Conservation (phyloP, 2,329 filamentous ascomycete species). For the Paecilomyces sp. region DNA sequence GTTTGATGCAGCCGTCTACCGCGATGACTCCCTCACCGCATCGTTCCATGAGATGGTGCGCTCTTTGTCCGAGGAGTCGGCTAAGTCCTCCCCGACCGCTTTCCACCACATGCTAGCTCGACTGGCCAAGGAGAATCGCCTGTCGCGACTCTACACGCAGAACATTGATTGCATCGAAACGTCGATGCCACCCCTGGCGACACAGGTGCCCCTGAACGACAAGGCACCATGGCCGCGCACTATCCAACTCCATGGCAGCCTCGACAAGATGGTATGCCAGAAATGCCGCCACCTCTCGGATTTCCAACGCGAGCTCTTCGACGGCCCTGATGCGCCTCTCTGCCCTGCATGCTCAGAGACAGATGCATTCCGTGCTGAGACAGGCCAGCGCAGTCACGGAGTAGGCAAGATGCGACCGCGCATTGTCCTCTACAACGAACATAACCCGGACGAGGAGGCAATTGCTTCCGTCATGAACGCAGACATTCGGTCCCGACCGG, state of each 20-base stretch:
- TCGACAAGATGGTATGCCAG: slow-evolving; percentile 94
- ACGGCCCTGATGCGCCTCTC: slow-evolving; percentile 73
- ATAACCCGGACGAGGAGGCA: slow-evolving; percentile 91
- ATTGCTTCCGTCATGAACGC: slow-evolving; percentile 86
- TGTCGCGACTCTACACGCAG: slow-evolving; percentile 88
- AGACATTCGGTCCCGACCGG: slow-evolving; percentile 77
- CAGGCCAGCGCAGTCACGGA: slow-evolving; percentile 86
- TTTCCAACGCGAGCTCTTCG: slow-evolving; percentile 73
- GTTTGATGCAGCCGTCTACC: slow-evolving; percentile 96
- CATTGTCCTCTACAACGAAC: slow-evolving; percentile 96
- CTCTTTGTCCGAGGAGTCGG: slow-evolving; percentile 71
- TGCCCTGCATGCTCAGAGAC: slow-evolving; percentile 68
- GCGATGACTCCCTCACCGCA: slow-evolving; percentile 77
- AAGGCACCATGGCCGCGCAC: slow-evolving; percentile 92
- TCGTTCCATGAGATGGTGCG: slow-evolving; percentile 97
- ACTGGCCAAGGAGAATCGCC: slow-evolving; percentile 74
- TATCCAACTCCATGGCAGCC: slow-evolving; percentile 85
- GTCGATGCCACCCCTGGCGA: slow-evolving; percentile 68
- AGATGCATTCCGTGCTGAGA: slow-evolving; percentile 68
- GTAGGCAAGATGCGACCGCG: slow-evolving; percentile 83
- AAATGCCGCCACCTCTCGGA: slow-evolving; percentile 75
- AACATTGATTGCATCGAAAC: slow-evolving; percentile 97
- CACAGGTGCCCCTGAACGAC: slow-evolving; percentile 69
- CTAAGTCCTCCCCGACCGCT: slow-evolving; percentile 68
- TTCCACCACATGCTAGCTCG: slow-evolving; percentile 94